Evolutionary conservation across 2,329 filamentous ascomycete genomes (phyloP), one percentile per base, ranked within the genome.

Genomic region (Microsporum canis): DNA sequence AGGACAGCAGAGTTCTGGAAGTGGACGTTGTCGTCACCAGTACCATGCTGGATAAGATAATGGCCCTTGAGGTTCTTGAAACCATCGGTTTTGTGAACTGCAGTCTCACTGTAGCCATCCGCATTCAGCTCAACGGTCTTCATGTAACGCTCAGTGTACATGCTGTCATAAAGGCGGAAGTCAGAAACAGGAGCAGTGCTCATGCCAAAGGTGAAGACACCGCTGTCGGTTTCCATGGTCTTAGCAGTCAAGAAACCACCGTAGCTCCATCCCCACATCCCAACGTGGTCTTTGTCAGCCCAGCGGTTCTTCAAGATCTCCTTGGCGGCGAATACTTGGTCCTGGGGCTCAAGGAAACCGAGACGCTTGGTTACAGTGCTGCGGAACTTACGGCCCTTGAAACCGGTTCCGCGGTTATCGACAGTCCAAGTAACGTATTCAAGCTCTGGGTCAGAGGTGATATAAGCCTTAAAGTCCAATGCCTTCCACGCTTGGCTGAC

Each of bases 101-200:
- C 84, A 0, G 82, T 82, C 58, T 77, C 75, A 61, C 80, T 79
- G 73, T 88, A 88, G 34, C 84, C 85, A 0, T 72, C 80, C 0
- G 72, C 73, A 67, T 88, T 88, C 45, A 74, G 72, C 2, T 75
- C 72, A 1, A 80, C 77, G 0, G 78, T 82, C 73, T 87, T 87
- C 85, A 88, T 88, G 74, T 87, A 88, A 8, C 86, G 80, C 71
- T 88, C 86, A 0, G 86, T 87, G 70, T 88, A 88, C 77, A 88
- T 82, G 60, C 79, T 81, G 70, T 88, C 85, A 71, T 88, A 88
- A 74, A 88, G 84, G 1, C 84, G 80, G 83, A 84, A 88, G 72
- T 88, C 86, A 1, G 78, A 79, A 0, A 88, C 84, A 0, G 85
- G 85, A 0, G 85, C 85, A 0, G 83, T 84, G 66, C 86, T 84